Percentiles rank a stretch among this genome's conserved stretches.
These are phyloP conservation scores for Meripilus lineatus DNA, from an alignment of 1,284 basidiomycete species.

Conservation along the genomic window DNA sequence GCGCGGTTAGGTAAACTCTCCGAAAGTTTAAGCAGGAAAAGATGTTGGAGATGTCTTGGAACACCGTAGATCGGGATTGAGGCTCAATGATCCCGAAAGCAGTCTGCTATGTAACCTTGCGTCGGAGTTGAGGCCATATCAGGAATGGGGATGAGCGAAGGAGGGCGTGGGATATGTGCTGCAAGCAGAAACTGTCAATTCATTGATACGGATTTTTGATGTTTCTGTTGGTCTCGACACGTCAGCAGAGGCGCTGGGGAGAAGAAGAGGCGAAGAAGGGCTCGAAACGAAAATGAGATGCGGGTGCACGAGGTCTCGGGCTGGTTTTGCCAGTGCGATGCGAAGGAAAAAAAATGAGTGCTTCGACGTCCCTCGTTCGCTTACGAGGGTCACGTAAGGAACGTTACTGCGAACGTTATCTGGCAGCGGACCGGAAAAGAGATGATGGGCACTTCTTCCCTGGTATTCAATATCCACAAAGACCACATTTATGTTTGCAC, in stretches of 20 bases:
- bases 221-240: no score
- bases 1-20: not conserved
- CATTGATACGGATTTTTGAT: no score
- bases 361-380: constrained; percentile 2
- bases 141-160: no score
- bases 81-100: not conserved
- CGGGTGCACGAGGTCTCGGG: no score
- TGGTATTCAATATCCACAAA: constrained; percentile 1
- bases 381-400: constrained; percentile 12
- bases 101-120: no score
- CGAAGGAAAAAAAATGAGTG: not conserved
- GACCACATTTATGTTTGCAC: constrained; percentile 5
- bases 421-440: constrained; percentile 23
- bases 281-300: no score
- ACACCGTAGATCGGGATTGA: not conserved
- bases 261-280: no score
- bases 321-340: not conserved
- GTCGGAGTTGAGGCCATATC: no score
- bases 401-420: constrained; percentile 21
- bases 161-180: no score
- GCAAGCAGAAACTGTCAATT: no score
- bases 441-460: not conserved
- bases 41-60: not conserved
- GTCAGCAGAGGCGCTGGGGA: no score
- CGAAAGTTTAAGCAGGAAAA: not conserved